These are phyloP conservation scores for Mycena alexandri DNA, from an alignment of 768 basidiomycete species.

Conservation along the genomic window DNA sequence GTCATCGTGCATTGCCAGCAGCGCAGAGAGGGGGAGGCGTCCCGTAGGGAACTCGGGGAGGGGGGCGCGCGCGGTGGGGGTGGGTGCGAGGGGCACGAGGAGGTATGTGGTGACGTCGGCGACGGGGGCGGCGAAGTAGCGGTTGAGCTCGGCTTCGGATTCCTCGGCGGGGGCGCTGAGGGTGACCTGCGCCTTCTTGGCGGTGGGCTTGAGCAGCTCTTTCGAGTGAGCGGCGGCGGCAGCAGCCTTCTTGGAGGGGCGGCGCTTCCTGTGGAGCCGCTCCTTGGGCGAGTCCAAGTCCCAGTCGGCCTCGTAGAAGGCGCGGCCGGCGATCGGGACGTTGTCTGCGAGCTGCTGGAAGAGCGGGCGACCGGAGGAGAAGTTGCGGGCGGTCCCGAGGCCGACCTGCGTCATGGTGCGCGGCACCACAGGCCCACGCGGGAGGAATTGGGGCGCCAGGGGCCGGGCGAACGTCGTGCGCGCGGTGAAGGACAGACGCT, in stretches of 20 bases:
- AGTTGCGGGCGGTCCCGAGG: conserved; percentile 81
- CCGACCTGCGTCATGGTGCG: conserved; percentile 75
- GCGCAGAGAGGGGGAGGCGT: conserved; percentile 64
- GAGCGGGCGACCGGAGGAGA: conserved; percentile 77
- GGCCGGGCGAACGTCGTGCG: conserved; percentile 64
- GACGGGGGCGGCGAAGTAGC: conserved; percentile 67
- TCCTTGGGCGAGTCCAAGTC: conserved; percentile 68
- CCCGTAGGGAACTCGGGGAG: conserved; percentile 52
- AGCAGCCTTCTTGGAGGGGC: conserved; percentile 42
- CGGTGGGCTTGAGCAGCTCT: conserved; percentile 51
- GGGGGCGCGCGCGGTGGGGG: conserved; percentile 75
- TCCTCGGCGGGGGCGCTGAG: conserved; percentile 17
- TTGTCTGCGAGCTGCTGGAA: conserved; percentile 87
- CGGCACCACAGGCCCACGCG: conserved; percentile 65
- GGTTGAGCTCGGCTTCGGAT: conserved; percentile 58
- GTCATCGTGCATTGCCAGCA: conserved; percentile 64
- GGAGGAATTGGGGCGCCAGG: conserved; percentile 64
- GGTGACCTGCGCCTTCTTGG: conserved; percentile 29
- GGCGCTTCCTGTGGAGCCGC: conserved; percentile 43
- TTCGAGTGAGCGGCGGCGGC: conserved; percentile 44
- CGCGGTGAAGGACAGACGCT: conserved; percentile 68
- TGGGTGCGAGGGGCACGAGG: conserved; percentile 82
- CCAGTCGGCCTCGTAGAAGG: conserved; percentile 81
- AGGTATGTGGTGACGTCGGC: conserved; percentile 71
- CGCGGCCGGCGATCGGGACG: conserved; percentile 80